phyloP scores from a whole-genome alignment of 306 rosid genomes.

The Pueraria montana region DNA sequence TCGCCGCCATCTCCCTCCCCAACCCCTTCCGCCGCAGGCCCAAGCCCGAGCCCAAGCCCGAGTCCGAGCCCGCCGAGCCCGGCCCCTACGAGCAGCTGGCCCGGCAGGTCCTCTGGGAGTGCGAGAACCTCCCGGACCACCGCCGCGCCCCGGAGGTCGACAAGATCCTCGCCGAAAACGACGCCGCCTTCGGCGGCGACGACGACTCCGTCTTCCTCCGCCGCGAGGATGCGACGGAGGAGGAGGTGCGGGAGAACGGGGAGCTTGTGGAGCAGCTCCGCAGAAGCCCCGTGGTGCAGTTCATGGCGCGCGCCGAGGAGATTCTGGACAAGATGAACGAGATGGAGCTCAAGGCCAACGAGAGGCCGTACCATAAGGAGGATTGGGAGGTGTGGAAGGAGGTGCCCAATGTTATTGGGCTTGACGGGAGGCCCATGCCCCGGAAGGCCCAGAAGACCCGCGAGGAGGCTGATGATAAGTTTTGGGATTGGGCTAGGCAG shows the following conservation, averaged over 20 bases:
- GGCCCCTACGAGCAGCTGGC: conserved; percentile 64
- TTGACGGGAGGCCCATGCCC: conserved; percentile 92
- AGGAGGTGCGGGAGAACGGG: conserved; percentile 65
- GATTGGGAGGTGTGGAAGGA: conserved; percentile 78
- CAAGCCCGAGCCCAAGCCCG: conserved; percentile 43
- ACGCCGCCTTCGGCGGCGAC: neutral
- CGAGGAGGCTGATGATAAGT: conserved; percentile 63
- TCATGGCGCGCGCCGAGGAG: conserved; percentile 69
- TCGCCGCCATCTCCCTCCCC: conserved; percentile 71
- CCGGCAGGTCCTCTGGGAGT: conserved; percentile 78
- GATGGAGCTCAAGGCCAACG: conserved; percentile 71
- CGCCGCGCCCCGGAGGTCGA: conserved; percentile 86
- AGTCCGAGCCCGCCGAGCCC: conserved; percentile 49
- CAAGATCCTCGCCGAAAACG: conserved; percentile 53
- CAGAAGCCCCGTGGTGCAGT: conserved; percentile 69
- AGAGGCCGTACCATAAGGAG: conserved; percentile 64
- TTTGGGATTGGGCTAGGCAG: conserved; percentile 92
- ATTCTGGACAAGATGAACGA: conserved; percentile 68
- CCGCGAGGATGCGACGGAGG: conserved; percentile 60
- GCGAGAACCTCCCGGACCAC: conserved; percentile 68
- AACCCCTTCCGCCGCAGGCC: conserved; percentile 54
- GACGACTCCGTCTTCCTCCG: conserved; percentile 59
- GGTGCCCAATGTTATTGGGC: conserved; percentile 74
- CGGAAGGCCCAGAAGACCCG: conserved; percentile 68
- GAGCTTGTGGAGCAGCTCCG: conserved; percentile 50